These are phyloP conservation scores for Acacia confusa DNA, from an alignment of 306 rosid species.

Conservation along the genomic window DNA sequence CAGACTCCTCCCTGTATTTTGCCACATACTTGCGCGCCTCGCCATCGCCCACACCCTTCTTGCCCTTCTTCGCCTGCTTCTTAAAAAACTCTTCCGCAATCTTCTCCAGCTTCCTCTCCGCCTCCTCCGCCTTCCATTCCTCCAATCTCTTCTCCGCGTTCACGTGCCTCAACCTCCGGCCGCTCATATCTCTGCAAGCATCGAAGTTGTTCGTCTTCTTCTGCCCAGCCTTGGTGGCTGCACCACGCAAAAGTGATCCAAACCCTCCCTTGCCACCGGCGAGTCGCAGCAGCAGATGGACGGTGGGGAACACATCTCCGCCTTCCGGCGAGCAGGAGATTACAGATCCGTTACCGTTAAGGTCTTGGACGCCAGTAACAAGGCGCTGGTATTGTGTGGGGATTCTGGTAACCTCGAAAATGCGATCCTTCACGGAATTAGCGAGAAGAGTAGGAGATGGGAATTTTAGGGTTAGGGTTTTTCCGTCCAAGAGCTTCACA, in stretches of 20 bases:
- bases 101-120: slow-evolving; percentile 73
- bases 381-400: slow-evolving; percentile 75
- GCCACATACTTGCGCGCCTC: slow-evolving; percentile 81
- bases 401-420: slow-evolving; percentile 64
- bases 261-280: slow-evolving; percentile 97
- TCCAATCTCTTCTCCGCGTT: slow-evolving; percentile 92
- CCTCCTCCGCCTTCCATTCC: slow-evolving; percentile 86
- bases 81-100: slow-evolving; percentile 76
- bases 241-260: slow-evolving; percentile 89
- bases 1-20: slow-evolving; percentile 73
- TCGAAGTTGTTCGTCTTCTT: slow-evolving; percentile 96
- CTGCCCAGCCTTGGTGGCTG: slow-evolving; percentile 95
- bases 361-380: slow-evolving; percentile 57
- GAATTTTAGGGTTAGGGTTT: slow-evolving; percentile 76
- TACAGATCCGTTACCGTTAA: slow-evolving; percentile 45
- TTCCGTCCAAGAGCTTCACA: slow-evolving; percentile 76
- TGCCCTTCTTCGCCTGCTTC: slow-evolving; percentile 79
- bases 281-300: slow-evolving; percentile 62
- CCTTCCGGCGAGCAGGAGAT: slow-evolving; percentile 46
- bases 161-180: slow-evolving; percentile 89
- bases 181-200: slow-evolving; percentile 98
- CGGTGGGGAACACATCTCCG: slow-evolving; percentile 55
- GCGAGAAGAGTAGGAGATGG: slow-evolving; percentile 49
- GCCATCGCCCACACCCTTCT: slow-evolving; percentile 71
- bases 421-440: slow-evolving; percentile 54